Conservation (phyloP, 1,139 yeast genomes). For the Hyphopichia wangnamkhiaoensis region DNA sequence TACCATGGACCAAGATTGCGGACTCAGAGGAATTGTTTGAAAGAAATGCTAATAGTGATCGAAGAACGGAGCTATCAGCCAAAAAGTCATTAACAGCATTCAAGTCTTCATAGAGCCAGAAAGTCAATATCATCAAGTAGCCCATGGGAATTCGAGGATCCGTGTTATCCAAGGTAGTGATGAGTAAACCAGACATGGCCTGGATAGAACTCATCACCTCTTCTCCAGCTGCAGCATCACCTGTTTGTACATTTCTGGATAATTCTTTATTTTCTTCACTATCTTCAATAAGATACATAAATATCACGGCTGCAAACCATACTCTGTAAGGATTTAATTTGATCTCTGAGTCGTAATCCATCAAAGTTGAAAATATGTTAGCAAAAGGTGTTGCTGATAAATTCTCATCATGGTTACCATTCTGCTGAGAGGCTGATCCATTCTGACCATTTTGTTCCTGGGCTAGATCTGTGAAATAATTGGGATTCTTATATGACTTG, state of each 20-base stretch:
- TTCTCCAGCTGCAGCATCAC: conserved; percentile 67
- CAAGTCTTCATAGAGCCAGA: conserved; percentile 79
- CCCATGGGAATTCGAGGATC: conserved; percentile 82
- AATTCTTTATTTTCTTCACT: conserved; percentile 51
- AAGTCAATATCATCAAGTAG: conserved; percentile 71
- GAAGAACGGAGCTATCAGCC: conserved; percentile 63
- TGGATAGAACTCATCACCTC: conserved; percentile 76
- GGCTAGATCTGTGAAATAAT: conserved; percentile 13
- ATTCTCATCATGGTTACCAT: neutral
- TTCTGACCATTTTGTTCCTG: conserved; percentile 10
- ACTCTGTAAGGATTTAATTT: conserved; percentile 81
- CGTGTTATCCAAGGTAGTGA: conserved; percentile 60
- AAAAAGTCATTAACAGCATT: conserved; percentile 77
- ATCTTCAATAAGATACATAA: conserved; percentile 65
- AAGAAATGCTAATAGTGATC: conserved; percentile 66
- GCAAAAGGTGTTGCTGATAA: conserved; percentile 27
- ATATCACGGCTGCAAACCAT: conserved; percentile 79
- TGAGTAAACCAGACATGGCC: conserved; percentile 74
- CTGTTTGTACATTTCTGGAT: conserved; percentile 60
- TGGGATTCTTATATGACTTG: conserved; percentile 38
- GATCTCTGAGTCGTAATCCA: conserved; percentile 77
- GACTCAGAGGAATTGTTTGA: conserved; percentile 62
- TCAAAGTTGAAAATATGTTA: conserved; percentile 66
- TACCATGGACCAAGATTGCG: conserved; percentile 67
- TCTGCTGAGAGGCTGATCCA: conserved; percentile 2